phyloP scores from a whole-genome alignment of 768 basidiomycete genomes.

The Galerina sulciceps region DNA sequence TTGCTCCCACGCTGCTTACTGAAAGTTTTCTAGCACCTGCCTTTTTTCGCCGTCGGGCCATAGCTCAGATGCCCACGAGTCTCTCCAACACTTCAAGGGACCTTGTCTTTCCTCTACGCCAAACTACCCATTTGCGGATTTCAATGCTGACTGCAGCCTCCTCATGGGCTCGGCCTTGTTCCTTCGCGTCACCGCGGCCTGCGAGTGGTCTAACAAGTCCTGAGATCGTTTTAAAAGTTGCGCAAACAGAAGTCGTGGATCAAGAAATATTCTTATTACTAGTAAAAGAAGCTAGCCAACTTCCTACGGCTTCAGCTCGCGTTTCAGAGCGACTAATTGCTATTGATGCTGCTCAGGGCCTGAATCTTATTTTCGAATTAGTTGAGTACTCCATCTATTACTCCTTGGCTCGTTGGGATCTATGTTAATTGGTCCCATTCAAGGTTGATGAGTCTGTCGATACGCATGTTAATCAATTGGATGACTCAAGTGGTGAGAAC shows the following conservation, averaged over 20 bases:
- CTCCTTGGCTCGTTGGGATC: not conserved
- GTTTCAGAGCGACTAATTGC: constrained; percentile 80
- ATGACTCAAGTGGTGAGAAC: constrained; percentile 23
- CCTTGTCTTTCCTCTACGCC: constrained; percentile 69
- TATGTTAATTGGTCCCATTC: not conserved
- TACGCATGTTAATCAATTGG: constrained; percentile 6
- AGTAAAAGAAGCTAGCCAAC: constrained; percentile 74
- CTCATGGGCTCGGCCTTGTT: constrained; percentile 34
- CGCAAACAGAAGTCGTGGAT: constrained; percentile 77
- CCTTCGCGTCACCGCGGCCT: constrained; percentile 27
- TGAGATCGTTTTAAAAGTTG: constrained; percentile 55
- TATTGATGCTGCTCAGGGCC: constrained; percentile 74
- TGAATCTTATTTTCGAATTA: constrained; percentile 74
- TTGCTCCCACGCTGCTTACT: not conserved
- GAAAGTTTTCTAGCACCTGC: constrained; percentile 54
- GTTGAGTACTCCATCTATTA: constrained; percentile 41
- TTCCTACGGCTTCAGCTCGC: constrained; percentile 76
- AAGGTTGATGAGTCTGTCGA: constrained; percentile 19
- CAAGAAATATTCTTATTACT: constrained; percentile 80
- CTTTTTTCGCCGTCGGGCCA: constrained; percentile 65
- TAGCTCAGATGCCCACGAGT: constrained; percentile 64
- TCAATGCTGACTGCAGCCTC: constrained; percentile 44
- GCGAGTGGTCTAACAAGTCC: constrained; percentile 39
- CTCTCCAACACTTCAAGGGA: constrained; percentile 44
- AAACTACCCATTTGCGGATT: constrained; percentile 65